Evolutionary conservation across 441 rosid genomes (phyloP), one percentile per base, ranked within the genome.

Genomic region (Jatropha multifida): DNA sequence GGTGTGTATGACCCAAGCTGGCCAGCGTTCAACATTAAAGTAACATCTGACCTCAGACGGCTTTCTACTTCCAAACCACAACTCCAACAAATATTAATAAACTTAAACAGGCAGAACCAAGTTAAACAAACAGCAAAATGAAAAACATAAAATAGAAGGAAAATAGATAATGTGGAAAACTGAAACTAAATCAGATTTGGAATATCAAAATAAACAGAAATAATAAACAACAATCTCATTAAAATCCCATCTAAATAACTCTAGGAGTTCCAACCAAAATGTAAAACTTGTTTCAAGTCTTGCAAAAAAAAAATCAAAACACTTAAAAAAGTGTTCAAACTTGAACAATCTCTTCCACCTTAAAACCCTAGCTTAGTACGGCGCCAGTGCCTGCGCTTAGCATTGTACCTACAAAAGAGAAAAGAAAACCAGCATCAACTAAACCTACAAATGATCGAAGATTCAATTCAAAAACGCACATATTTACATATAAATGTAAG

Each of bases 371-470:
- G 93, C 88, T 93, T 93, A 81, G 98, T 91, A 44, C 98, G 89
- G 76, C 95, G 89, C 95, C 97, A 90, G 85, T 93, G 98, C 82
- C 97, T 83, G 80, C 97, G 98, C 90, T 91, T 93, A 0, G 97
- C 97, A 68, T 93, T 93, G 85, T 93, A 90, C 88, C 98, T 93
- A 73, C 32, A 69, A 32, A 13, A 54, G 32, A 51, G 54, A 67
- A 48, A 4, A 55, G 52, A 26, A 37, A 64, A 77, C 11, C 9
- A 23, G 26, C 4, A 55, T 13, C 15, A 8, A 20, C 17, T 12
- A 51, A 59, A n/a, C n/a, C 2, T 9, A 5, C 4, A 4, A 26
- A 23, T 1, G 7, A 10, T 15, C 12, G 2, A 37, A 59, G 17
- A 23, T 0, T 1, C 3, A 5, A 2, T 46, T 10, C 51, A 46